phyloP scores from a whole-genome alignment of 345 rosid genomes.

The Conringia planisiliqua region DNA sequence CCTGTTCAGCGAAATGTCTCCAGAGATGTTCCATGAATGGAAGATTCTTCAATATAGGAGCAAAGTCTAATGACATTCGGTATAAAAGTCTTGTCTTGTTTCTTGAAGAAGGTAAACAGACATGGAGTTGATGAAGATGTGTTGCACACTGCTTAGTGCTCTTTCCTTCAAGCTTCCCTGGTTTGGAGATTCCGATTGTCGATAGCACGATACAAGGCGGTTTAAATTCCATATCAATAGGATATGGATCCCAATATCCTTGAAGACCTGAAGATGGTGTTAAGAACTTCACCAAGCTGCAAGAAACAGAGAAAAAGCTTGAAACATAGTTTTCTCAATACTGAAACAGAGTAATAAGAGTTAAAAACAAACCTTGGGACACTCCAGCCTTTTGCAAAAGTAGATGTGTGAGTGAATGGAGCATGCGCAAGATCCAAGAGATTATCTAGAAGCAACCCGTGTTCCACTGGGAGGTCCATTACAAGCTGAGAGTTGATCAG shows the following conservation, averaged over 20 bases:
- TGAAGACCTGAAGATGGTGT: slow-evolving; percentile 87
- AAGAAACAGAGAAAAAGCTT: slow-evolving; percentile 1
- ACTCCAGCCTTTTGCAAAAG: slow-evolving; percentile 98
- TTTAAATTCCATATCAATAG: slow-evolving; percentile 95
- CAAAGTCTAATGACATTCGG: slow-evolving; percentile 96
- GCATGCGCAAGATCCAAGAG: slow-evolving; percentile 98
- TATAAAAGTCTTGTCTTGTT: slow-evolving; percentile 77
- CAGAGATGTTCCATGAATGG: slow-evolving; percentile 87
- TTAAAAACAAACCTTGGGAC: slow-evolving; percentile 71
- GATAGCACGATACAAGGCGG: slow-evolving; percentile 97
- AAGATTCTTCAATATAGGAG: slow-evolving; percentile 70
- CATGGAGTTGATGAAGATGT: slow-evolving; percentile 96
- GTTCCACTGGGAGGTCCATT: slow-evolving; percentile 99
- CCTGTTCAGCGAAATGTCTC: slow-evolving; percentile 97
- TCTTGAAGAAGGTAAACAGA: slow-evolving; percentile 88
- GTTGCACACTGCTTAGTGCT: slow-evolving; percentile 69
- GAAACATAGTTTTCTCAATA: not conserved
- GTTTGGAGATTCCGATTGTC: slow-evolving; percentile 95
- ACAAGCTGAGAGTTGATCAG: slow-evolving; percentile 52
- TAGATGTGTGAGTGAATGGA: slow-evolving; percentile 95
- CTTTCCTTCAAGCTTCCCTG: slow-evolving; percentile 85
- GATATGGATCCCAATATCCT: slow-evolving; percentile 99
- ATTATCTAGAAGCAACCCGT: slow-evolving; percentile 91
- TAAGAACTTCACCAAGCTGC: slow-evolving; percentile 86
- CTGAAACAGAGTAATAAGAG: not conserved